Evolutionary conservation across 2,329 filamentous ascomycete species (phyloP).

Genomic region (Apiospora phragmitis): DNA sequence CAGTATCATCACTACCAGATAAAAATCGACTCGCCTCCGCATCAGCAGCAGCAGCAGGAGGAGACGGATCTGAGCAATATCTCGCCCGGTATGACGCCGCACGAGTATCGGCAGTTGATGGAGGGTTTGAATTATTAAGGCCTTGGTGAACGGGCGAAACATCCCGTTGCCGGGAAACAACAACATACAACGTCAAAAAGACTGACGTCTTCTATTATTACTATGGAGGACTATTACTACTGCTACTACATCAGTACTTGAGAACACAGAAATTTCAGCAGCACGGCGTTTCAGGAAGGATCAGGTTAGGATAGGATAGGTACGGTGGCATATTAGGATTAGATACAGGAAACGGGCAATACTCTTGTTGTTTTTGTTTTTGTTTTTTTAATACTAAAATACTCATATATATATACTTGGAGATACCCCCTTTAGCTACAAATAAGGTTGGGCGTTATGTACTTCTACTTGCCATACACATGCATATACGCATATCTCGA

Average conservation of each 20-base stretch:
- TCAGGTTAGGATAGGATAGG: background rate
- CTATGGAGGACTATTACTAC: background rate
- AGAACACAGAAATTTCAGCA: background rate
- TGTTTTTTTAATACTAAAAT: background rate
- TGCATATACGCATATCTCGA: background rate
- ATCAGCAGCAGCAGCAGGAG: background rate
- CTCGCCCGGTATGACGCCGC: background rate
- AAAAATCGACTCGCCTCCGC: background rate
- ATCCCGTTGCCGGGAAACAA: background rate
- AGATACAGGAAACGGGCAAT: background rate
- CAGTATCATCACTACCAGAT: background rate
- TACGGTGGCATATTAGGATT: background rate
- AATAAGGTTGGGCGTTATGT: slow-evolving; percentile 1
- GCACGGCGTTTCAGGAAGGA: background rate
- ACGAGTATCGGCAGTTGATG: background rate
- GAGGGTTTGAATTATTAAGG: background rate
- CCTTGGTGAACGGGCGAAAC: background rate
- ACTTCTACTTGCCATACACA: background rate
- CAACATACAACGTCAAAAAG: background rate
- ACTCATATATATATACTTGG: background rate
- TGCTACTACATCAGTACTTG: background rate
- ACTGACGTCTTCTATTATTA: background rate
- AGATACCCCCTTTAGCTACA: background rate
- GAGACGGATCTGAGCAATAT: background rate
- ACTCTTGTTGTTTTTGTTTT: background rate